phyloP scores from a whole-genome alignment of 768 basidiomycete genomes.

The Macrolepiota dolichaula region DNA sequence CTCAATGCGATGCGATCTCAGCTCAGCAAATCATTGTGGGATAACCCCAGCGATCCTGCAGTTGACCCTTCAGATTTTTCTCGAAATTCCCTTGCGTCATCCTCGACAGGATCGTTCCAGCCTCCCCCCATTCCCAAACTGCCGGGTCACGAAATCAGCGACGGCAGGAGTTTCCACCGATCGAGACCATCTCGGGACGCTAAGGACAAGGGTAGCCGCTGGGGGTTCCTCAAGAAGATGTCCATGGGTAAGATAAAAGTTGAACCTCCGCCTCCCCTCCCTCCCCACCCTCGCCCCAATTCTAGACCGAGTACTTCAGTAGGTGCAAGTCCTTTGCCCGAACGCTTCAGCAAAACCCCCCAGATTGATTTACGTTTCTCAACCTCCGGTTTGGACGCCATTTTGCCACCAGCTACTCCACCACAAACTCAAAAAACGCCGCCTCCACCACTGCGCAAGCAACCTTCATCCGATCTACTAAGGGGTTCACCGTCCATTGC shows the following conservation, averaged over 20 bases:
- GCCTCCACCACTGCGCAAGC: conserved; percentile 17
- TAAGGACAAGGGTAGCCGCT: conserved; percentile 70
- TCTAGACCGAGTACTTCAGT: conserved; percentile 16
- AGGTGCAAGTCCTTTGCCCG: conserved; percentile 19
- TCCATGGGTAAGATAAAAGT: conserved; percentile 89
- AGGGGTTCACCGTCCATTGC: conserved; percentile 20
- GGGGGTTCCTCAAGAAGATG: conserved; percentile 99
- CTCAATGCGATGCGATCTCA: conserved; percentile 33
- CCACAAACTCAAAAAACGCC: conserved; percentile 16
- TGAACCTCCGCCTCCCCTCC: conserved; percentile 40
- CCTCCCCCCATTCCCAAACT: conserved; percentile 6
- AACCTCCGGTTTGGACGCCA: conserved; percentile 60
- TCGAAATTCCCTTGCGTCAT: conserved; percentile 15
- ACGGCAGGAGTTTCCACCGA: conserved; percentile 12
- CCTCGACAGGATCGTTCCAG: conserved; percentile 5
- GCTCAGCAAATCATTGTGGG: conserved; percentile 50
- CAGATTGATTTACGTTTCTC: conserved; percentile 73
- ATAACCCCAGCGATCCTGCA: conserved; percentile 20
- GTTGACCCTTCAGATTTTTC: background rate
- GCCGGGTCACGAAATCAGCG: background rate
- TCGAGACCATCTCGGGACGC: conserved; percentile 25
- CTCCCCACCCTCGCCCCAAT: conserved; percentile 21
- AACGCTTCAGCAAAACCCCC: conserved; percentile 42
- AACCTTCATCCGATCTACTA: conserved; percentile 25
- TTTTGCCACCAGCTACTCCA: conserved; percentile 29